Base-by-base conservation (phyloP, 805 yeast species). In the Candida maltosa region DNA sequence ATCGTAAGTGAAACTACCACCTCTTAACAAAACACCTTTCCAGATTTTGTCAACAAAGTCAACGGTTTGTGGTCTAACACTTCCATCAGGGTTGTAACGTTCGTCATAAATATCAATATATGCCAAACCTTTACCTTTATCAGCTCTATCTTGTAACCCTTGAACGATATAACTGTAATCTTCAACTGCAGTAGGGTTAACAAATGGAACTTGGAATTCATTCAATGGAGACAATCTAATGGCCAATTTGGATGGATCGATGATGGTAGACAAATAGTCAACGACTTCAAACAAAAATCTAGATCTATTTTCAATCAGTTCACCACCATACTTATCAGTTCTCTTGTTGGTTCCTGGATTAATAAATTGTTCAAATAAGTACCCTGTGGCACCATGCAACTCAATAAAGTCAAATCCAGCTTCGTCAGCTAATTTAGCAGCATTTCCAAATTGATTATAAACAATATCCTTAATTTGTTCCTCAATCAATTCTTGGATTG, bases 321-420 rank as follows among this genome's bases (percentile, higher is more conserved):
- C n/a, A 3, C 66, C 66, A 26, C 66, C 66, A 42, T 60, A 60
- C 31, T 52, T 40, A 32, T 59, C 55, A 34, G 63, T 56, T 45
- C 71, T 50, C 19, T 51, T 17, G 41, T 68, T 65, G 19, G 56
- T 48, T 26, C 45, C 40, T 8, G 62, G 60, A 17, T 60, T 56
- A 29, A 64, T 35, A 37, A 68, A 66, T 37, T 60, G 61, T 38
- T 68, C 69, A 21, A 64, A 32, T 11, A 66, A 45, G 36, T 62
- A 66, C 2, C 72, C 73, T 41, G 63, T 58, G 6, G 69, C 70
- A 31, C 57, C 60, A 39, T 68, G 73, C 12, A 66, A 22, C 38
- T 68, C 73, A 10, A 68, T 43, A 29, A 54, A 55, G 40, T 68
- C 73, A 41, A 61, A 64, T 0, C 69, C 70, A 18, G 66, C 65